Conservation (phyloP, 106 monocot genomes). For the Hemerocallis citrina region DNA sequence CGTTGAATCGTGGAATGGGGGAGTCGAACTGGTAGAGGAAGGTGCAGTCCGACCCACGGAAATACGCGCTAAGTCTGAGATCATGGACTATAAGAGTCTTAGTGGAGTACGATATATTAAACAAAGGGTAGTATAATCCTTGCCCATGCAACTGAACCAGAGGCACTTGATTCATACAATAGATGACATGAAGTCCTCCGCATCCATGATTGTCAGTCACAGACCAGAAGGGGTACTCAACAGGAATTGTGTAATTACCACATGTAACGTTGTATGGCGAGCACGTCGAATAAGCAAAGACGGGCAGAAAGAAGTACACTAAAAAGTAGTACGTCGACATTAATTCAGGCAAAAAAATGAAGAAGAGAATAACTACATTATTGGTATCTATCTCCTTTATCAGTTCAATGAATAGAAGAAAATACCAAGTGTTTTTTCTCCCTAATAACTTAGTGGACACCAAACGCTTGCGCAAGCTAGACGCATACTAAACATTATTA, state of each 20-base stretch:
- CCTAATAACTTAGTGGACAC: too few relatives aligned
- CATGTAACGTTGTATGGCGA: constrained; percentile 1
- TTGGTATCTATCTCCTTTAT: too few relatives aligned
- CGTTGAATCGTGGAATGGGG: neutral
- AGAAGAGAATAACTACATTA: too few relatives aligned
- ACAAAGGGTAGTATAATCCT: constrained; percentile 8
- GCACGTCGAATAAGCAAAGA: neutral
- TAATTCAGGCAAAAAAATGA: too few relatives aligned
- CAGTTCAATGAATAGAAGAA: too few relatives aligned
- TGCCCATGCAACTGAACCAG: neutral
- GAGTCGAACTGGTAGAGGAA: constrained; percentile 13
- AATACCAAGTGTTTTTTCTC: too few relatives aligned
- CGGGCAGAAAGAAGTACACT: too few relatives aligned
- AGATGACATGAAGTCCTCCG: constrained; percentile 5
- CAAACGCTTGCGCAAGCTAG: too few relatives aligned
- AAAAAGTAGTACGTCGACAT: too few relatives aligned
- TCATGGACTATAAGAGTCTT: constrained; percentile 4
- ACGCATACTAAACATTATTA: too few relatives aligned
- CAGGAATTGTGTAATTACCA: neutral
- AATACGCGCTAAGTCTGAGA: constrained; percentile 14
- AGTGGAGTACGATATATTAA: constrained; percentile 6
- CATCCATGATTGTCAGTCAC: neutral
- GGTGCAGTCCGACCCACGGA: constrained; percentile 1
- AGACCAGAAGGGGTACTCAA: constrained; percentile 12
- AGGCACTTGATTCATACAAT: constrained; percentile 9